Base-by-base conservation (phyloP, 345 rosid species). In the Cardamine occulta region DNA sequence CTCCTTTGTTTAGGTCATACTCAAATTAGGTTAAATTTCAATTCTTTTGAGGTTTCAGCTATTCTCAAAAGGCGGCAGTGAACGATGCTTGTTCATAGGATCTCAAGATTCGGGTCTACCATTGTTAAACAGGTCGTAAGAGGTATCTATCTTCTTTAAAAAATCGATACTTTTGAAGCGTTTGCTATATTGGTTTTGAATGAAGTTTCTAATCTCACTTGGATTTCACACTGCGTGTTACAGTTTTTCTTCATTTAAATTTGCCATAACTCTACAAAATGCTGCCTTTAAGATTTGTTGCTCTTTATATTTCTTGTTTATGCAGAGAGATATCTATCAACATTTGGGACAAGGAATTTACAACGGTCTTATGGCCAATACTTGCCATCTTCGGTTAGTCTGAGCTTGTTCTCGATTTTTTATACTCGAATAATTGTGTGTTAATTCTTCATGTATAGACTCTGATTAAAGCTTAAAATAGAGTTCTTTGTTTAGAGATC, bases 361-460 rank as follows among this genome's bases (percentile, higher is more conserved):
- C 76, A 17, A 58, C 59, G 81, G 68, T 68, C 71, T 24, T 75
- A 53, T 39, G n/a, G 69, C 57, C 84, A 66, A 12, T 74, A 26
- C 42, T 72, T 80, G 87, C 74, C 13, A 63, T 68, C 84, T 45
- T 66, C 61, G 86, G 94, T 89, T 42, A 69, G 87, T 89, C 26
- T 65, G 19, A 70, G 60, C 58, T 72, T 53, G 26, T 60, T 77
- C 53, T 26, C 2, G n/a, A 17, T 2, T 37, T 12, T 8, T 17
- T 53, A 1, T 15, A 10, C 11, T 40, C 17, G 8, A 55, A 45
- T 34, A 3, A 4, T 47, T 47, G 31, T 47, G 66, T 66, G 59
- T 57, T 26, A 24, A 14, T 40, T 73, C 15, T 34, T 65, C 4
- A 44, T 11, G n/a, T 56, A 19, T 57, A 15, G 60, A 23, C 29